A percentile compares a stretch with the other conserved stretches of the same genome.
Conservation (phyloP, 2,329 filamentous ascomycete genomes). For the Chalaropsis ovoidea region DNA sequence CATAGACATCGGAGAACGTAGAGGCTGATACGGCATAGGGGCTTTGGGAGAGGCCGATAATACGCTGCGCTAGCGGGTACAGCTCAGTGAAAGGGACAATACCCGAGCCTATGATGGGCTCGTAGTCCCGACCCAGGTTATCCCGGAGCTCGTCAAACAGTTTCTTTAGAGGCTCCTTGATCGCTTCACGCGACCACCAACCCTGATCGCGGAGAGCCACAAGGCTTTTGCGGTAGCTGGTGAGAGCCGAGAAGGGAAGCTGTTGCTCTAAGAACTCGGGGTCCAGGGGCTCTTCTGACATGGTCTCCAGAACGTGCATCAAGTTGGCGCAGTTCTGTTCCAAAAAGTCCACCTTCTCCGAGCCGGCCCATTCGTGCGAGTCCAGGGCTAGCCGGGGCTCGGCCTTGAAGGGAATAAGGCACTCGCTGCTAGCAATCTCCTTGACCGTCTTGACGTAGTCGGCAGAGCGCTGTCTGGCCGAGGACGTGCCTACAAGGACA, state of each 20-base stretch:
- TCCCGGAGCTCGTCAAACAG: constrained; percentile 21
- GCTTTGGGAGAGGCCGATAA: constrained; percentile 19
- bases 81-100: constrained; percentile 27
- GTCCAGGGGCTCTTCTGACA: constrained; percentile 27
- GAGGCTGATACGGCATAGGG: constrained; percentile 20
- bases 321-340: constrained; percentile 24
- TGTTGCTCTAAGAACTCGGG: constrained; percentile 30
- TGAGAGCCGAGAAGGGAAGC: constrained; percentile 22
- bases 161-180: constrained; percentile 24
- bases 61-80: constrained; percentile 22
- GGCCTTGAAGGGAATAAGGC: constrained; percentile 31
- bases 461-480: constrained; percentile 42
- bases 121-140: constrained; percentile 23
- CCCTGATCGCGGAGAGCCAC: constrained; percentile 11
- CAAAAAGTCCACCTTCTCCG: constrained; percentile 24
- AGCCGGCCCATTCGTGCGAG: constrained; percentile 23
- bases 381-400: constrained; percentile 24
- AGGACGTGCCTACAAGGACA: constrained; percentile 69
- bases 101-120: constrained; percentile 30
- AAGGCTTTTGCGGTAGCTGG: constrained; percentile 16
- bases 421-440: constrained; percentile 36
- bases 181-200: constrained; percentile 25
- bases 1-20: constrained; percentile 17
- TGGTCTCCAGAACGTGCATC: constrained; percentile 15
- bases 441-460: constrained; percentile 36